A percentile compares a stretch with the other conserved stretches of the same genome.
phyloP scores from a whole-genome alignment of 306 rosid species.

The Cicer pinnatifidum region DNA sequence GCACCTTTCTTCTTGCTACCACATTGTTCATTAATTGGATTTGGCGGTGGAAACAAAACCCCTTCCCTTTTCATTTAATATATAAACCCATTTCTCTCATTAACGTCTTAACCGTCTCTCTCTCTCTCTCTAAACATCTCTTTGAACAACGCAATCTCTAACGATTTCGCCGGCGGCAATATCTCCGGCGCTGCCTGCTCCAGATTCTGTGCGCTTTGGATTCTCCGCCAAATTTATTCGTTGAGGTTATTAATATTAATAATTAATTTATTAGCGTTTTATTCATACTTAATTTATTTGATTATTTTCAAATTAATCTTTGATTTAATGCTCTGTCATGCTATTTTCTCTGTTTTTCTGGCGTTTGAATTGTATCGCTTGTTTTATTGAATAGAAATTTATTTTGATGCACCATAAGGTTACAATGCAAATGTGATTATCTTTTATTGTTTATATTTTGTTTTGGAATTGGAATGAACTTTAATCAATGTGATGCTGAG shows the following conservation, averaged over 20 bases:
- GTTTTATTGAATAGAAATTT: constrained; percentile 11
- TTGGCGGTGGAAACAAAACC: constrained; percentile 40
- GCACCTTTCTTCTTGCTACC: neutral
- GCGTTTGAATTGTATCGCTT: constrained; percentile 1
- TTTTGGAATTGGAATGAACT: neutral
- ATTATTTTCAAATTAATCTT: neutral
- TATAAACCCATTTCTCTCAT: constrained; percentile 41
- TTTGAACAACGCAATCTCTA: neutral
- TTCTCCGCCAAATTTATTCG: neutral
- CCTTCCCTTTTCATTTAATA: neutral
- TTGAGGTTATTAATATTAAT: constrained; percentile 18
- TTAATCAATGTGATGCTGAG: neutral
- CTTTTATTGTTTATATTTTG: neutral
- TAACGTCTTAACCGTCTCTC: constrained; percentile 27
- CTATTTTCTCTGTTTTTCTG: constrained; percentile 26
- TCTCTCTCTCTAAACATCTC: neutral
- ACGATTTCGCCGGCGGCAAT: constrained; percentile 25
- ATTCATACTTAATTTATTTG: neutral
- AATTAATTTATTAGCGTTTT: constrained; percentile 5
- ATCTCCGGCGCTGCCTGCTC: constrained; percentile 4
- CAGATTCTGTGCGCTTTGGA: neutral
- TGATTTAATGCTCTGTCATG: constrained; percentile 3
- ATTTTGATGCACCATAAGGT: neutral
- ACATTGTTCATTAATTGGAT: neutral
- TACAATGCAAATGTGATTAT: constrained; percentile 5